Conservation (phyloP, 495 filamentous ascomycete genomes). For the Halenospora varia region DNA sequence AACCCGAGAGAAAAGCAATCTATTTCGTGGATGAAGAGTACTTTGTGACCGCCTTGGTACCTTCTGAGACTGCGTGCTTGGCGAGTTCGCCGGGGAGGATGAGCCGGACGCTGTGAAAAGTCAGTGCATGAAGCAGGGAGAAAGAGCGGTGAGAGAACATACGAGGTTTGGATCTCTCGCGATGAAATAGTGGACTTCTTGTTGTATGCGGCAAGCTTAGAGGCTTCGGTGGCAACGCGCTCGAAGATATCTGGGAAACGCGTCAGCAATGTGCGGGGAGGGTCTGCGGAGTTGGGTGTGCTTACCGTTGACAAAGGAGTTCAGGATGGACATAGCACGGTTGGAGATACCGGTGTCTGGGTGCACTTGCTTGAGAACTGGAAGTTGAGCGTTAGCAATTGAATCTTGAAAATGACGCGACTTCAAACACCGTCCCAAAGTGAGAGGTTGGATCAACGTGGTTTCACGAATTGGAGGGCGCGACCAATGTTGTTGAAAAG, state of each 20-base stretch:
- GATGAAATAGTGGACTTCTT: conserved; percentile 99
- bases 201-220: conserved; percentile 99
- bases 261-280: conserved; percentile 29
- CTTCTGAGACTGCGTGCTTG: conserved; percentile 99
- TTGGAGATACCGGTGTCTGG: conserved; percentile 99
- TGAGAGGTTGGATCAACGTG: too few species aligned
- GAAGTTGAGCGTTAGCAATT: conserved; percentile 23
- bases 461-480: conserved; percentile 9
- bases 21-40: conserved; percentile 99
- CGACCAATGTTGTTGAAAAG: conserved; percentile 7
- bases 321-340: conserved; percentile 98
- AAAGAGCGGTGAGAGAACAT: conserved; percentile 28
- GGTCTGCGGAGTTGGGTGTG: conserved; percentile 8
- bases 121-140: conserved; percentile 14
- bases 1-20: conserved; percentile 40
- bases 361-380: conserved; percentile 99
- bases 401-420: conserved; percentile 19
- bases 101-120: conserved; percentile 64
- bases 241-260: conserved; percentile 87
- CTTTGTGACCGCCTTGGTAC: conserved; percentile 99
- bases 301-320: conserved; percentile 99
- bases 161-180: conserved; percentile 98
- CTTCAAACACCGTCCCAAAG: too few species aligned
- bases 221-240: conserved; percentile 97
- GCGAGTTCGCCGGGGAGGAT: conserved; percentile 98